These are phyloP conservation scores for Colletotrichum trifolii DNA, from an alignment of 2,329 filamentous ascomycete genomes.

Conservation along the genomic window DNA sequence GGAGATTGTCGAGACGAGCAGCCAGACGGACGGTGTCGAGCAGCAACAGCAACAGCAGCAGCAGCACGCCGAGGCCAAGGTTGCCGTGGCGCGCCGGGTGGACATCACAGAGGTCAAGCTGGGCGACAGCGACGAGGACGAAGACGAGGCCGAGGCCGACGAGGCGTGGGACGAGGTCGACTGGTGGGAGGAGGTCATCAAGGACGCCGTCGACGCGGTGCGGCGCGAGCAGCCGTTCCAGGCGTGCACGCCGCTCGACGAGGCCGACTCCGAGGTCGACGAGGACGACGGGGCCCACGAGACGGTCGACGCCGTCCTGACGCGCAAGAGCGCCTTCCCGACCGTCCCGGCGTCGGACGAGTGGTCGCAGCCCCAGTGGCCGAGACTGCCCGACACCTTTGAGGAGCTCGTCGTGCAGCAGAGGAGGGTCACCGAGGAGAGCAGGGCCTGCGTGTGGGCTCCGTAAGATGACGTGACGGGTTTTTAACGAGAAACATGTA, in stretches of 20 bases:
- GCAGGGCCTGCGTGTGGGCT: conserved; percentile 3
- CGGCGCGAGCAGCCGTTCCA: conserved; percentile 30
- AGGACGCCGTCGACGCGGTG: conserved; percentile 34
- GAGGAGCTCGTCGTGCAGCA: conserved; percentile 35
- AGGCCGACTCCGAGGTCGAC: conserved; percentile 34
- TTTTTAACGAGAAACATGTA: conserved; percentile 7
- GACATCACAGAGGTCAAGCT: conserved; percentile 11
- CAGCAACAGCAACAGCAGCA: neutral
- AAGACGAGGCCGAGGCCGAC: neutral
- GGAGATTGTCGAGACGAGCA: conserved; percentile 5
- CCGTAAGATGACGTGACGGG: neutral
- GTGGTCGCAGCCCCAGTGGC: conserved; percentile 35
- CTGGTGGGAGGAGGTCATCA: conserved; percentile 35
- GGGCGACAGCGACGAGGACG: neutral
- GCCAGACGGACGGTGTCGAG: neutral
- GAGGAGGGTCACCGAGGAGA: conserved; percentile 22
- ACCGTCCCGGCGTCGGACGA: conserved; percentile 29
- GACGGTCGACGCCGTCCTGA: conserved; percentile 32
- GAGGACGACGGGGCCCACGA: conserved; percentile 29
- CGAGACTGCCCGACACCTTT: conserved; percentile 32
- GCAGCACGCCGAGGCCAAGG: neutral
- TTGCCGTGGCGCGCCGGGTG: neutral
- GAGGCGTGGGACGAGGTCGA: conserved; percentile 28
- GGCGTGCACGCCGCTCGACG: conserved; percentile 29
- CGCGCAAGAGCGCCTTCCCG: conserved; percentile 23